phyloP scores from a whole-genome alignment of 495 filamentous ascomycete species.

The Hypoxylon trugodes region DNA sequence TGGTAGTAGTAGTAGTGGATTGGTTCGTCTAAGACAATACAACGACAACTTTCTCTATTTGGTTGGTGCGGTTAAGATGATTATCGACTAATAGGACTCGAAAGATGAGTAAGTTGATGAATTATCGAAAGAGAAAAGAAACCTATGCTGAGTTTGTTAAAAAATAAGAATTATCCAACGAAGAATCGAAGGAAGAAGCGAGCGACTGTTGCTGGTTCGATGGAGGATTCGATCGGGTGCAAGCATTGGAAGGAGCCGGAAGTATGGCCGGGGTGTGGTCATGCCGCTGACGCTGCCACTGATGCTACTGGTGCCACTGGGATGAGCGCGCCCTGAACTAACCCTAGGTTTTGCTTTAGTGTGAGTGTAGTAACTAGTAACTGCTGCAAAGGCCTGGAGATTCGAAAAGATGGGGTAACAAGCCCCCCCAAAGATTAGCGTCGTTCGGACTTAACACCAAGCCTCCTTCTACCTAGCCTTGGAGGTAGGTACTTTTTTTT shows the following conservation, averaged over 20 bases:
- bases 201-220: constrained; percentile 33
- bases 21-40: constrained; percentile 7
- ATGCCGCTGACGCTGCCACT: constrained; percentile 28
- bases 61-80: constrained; percentile 7
- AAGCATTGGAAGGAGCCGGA: constrained; percentile 31
- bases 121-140: constrained; percentile 4
- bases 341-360: constrained; percentile 25
- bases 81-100: too few relatives aligned
- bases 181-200: constrained; percentile 31
- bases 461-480: constrained; percentile 6
- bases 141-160: constrained; percentile 9
- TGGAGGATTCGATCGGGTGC: constrained; percentile 20
- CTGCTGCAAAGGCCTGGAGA: constrained; percentile 28
- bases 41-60: constrained; percentile 14
- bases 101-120: constrained; percentile 1
- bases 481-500: background rate
- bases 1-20: too few relatives aligned
- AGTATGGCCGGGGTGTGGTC: constrained; percentile 30
- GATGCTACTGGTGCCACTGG: constrained; percentile 1
- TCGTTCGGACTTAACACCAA: constrained; percentile 15
- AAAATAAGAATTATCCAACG: constrained; percentile 19
- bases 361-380: too few relatives aligned
- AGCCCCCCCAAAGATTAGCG: background rate
- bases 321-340: constrained; percentile 2
- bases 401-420: constrained; percentile 40